phyloP scores from a whole-genome alignment of 495 filamentous ascomycete genomes.

The Aspergillus sclerotioniger region DNA sequence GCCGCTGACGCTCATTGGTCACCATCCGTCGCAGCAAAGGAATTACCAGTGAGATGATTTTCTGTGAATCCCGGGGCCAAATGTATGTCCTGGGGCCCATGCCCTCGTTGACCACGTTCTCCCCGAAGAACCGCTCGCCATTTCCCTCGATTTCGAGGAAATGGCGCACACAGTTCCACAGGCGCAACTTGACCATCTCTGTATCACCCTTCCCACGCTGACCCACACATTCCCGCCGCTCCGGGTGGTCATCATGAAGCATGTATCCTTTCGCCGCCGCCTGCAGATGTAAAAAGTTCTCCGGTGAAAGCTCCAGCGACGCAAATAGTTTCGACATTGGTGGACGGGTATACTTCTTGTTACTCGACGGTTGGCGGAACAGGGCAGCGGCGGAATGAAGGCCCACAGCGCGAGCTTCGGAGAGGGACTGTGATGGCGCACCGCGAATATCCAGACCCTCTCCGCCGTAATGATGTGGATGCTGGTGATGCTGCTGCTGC shows the following conservation, averaged over 20 bases:
- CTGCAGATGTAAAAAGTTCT: constrained; percentile 59
- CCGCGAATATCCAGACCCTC: constrained; percentile 39
- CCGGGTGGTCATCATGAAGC: constrained; percentile 55
- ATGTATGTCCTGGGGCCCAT: constrained; percentile 44
- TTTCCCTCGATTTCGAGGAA: constrained; percentile 57
- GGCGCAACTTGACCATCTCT: constrained; percentile 59
- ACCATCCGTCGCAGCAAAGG: constrained; percentile 61
- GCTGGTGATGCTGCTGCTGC: constrained; percentile 25
- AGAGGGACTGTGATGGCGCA: constrained; percentile 35
- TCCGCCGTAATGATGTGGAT: constrained; percentile 31
- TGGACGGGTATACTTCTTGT: constrained; percentile 59
- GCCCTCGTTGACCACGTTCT: constrained; percentile 43
- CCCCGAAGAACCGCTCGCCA: constrained; percentile 57
- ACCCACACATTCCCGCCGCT: constrained; percentile 59
- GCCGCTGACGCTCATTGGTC: constrained; percentile 62
- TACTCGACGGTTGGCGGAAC: constrained; percentile 53
- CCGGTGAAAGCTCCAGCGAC: constrained; percentile 55
- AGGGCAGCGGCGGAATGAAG: constrained; percentile 58
- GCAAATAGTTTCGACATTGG: constrained; percentile 61
- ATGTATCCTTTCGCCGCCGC: constrained; percentile 60
- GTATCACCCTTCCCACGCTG: constrained; percentile 58
- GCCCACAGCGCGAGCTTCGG: constrained; percentile 50
- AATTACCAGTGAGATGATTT: constrained; percentile 57
- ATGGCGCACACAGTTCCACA: constrained; percentile 58
- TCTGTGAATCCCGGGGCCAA: constrained; percentile 57